Base-by-base conservation (phyloP, 2,329 filamentous ascomycete species). In the Exophiala xenobiotica region DNA sequence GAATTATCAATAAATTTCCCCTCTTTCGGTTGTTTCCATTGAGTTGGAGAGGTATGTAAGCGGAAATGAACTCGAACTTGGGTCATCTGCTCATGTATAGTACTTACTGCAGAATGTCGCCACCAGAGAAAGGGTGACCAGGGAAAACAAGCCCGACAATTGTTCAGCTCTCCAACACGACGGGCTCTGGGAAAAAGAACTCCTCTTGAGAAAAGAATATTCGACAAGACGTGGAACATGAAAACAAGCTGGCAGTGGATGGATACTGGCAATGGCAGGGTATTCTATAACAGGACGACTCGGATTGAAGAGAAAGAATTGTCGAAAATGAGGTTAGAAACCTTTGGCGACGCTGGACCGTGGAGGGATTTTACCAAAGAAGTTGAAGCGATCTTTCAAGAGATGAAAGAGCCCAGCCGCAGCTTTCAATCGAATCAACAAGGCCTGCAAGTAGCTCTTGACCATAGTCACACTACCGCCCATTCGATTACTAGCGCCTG, bases 1-100 rank as follows among this genome's bases (percentile, higher is more conserved):
- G 27, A 44, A 44, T 44, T 27, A 44, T 44, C 18, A 44, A 44
- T 44, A 44, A 44, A 29, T 7, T 44, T 44, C 41, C 41, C 41
- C 41, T 44, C 41, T 44, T 5, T 44, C 41, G 41, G 14, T 18
- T 44, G 3, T 18, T 44, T 6, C 27, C 18, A 3, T 44, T 44
- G 18, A 29, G 24, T 29, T 44, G 18, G 41, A 44, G 41, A 44
- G 41, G 41, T 44, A 44, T 29, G 23, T 44, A 44, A 44, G 14
- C 16, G 4, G 23, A 19, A 2, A 44, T 18, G 41, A 6, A 1
- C 18, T 29, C 8, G 4, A n/a, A 2, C n/a, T 44, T 44, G 2
- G 41, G 5, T 44, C 3, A 44, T 44, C 39, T 44, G 27, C 41
- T 44, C 18, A 44, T 44, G 18, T 44, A n/a, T n/a, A n/a, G n/a